phyloP scores from a whole-genome alignment of 805 yeast species.

The Metschnikowia shivogae region DNA sequence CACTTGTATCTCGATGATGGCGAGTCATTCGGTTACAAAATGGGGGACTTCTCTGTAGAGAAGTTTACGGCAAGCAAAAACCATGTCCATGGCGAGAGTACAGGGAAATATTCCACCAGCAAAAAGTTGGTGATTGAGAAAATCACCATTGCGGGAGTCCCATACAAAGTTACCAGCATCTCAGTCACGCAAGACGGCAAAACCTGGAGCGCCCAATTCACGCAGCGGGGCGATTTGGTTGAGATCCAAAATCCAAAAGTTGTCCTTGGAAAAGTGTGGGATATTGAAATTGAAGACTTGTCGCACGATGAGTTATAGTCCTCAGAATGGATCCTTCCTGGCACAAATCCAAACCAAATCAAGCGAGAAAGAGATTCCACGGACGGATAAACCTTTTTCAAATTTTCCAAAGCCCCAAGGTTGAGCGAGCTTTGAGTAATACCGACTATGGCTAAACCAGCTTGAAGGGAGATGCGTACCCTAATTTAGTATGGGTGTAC shows the following conservation, averaged over 20 bases:
- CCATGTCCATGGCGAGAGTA: slow-evolving; percentile 5
- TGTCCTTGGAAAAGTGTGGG: slow-evolving; percentile 8
- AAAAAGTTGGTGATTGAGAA: slow-evolving; percentile 49
- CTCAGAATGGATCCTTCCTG: neutral
- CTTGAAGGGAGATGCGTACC: no score
- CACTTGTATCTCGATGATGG: slow-evolving; percentile 82
- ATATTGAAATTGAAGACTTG: neutral
- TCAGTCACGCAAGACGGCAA: slow-evolving; percentile 35
- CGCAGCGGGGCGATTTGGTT: slow-evolving; percentile 1
- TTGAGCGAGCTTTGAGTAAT: no score
- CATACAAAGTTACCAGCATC: slow-evolving; percentile 15
- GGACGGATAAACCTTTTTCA: no score
- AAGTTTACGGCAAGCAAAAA: slow-evolving; percentile 26
- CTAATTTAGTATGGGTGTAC: no score
- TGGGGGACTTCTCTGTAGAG: slow-evolving; percentile 48
- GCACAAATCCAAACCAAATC: no score
- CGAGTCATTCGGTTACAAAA: slow-evolving; percentile 53
- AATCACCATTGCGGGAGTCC: slow-evolving; percentile 47
- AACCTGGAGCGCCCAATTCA: slow-evolving; percentile 29
- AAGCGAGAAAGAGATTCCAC: no score
- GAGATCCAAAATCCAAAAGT: slow-evolving; percentile 11
- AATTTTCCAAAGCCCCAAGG: no score
- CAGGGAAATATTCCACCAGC: slow-evolving; percentile 12
- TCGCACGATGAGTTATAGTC: slow-evolving; percentile 12
- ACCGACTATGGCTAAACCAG: neutral